Evolutionary conservation across 257 asterid genomes (phyloP), one percentile per base, ranked within the genome.

Genomic region (Capsicum baccatum): DNA sequence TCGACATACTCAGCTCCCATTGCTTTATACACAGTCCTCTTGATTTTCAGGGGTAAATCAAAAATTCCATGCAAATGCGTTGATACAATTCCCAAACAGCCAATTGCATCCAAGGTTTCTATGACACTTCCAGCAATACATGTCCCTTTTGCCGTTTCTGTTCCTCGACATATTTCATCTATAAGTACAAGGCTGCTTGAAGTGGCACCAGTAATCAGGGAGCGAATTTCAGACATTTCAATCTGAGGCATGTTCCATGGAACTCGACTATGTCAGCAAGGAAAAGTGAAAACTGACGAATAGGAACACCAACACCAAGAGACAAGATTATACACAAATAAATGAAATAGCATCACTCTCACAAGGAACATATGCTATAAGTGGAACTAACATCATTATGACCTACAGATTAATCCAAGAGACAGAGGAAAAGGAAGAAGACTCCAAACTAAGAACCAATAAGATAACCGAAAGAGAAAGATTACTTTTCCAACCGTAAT

Each of bases 111-210:
- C 15, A 96, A 95, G 69, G 96, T 91, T 84, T 96, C 99, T 26
- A 96, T 89, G 85, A 95, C 83, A 85, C 98, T 94, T n/a, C 99
- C 99, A 37, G 99, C 99, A 85, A 96, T 94, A 62, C 99, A 96
- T 26, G 98, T 94, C 68, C 99, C 99, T 86, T 96, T 96, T 0
- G 99, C 99, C 52, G 99, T 96, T 88, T 96, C 99, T 35, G 99
- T 96, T 69, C 99, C 99, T 83, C 98, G 92, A 85, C 99, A 96
- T 87, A 96, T 94, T 84, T 96, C 99, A 83, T 96, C 99, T 39
- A 96, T 89, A 79, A 96, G 97, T 10, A 96, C 95, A 42, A 96
- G 98, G 89, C 99, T 96, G 82, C 90, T 93, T 50, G 98, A 92
- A 81, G 97, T 93, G 83, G 98, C 93, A 55, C 92, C 87, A 33